These are phyloP conservation scores for Dictyostelium brefeldianum DNA, from an alignment of 78 protist species.

Conservation along the genomic window DNA sequence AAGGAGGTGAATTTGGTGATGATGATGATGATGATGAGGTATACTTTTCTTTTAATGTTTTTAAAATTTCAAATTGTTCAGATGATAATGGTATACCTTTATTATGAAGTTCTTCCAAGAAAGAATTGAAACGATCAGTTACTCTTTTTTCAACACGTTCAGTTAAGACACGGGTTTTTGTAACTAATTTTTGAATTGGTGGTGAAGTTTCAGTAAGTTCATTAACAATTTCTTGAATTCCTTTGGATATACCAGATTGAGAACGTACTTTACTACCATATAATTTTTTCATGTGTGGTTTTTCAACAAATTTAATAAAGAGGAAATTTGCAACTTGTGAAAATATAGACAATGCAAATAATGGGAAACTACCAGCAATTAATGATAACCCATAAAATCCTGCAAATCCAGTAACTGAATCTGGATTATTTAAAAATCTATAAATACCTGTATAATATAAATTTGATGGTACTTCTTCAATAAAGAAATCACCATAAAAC, in stretches of 20 bases:
- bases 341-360: constrained; percentile 71
- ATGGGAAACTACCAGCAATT: constrained; percentile 60
- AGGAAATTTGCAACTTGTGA: constrained; percentile 66
- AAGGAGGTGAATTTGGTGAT: too few species aligned
- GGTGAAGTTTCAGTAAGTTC: constrained; percentile 58
- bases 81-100: constrained; percentile 74
- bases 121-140: constrained; percentile 12
- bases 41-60: constrained; percentile 31
- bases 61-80: constrained; percentile 63
- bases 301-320: constrained; percentile 80
- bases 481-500: constrained; percentile 89
- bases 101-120: constrained; percentile 47
- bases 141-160: constrained; percentile 68
- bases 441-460: constrained; percentile 84
- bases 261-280: constrained; percentile 82
- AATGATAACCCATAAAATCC: constrained; percentile 82
- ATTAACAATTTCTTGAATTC: constrained; percentile 73
- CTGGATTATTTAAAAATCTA: constrained; percentile 88
- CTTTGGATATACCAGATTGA: constrained; percentile 69
- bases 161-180: constrained; percentile 47
- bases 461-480: constrained; percentile 58
- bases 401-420: constrained; percentile 75
- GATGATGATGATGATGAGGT: too few species aligned
- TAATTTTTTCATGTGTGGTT: constrained; percentile 86
- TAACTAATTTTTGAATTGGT: constrained; percentile 70